Evolutionary conservation across 2,329 filamentous ascomycete genomes (phyloP).

Genomic region (Fusarium caatingaense): DNA sequence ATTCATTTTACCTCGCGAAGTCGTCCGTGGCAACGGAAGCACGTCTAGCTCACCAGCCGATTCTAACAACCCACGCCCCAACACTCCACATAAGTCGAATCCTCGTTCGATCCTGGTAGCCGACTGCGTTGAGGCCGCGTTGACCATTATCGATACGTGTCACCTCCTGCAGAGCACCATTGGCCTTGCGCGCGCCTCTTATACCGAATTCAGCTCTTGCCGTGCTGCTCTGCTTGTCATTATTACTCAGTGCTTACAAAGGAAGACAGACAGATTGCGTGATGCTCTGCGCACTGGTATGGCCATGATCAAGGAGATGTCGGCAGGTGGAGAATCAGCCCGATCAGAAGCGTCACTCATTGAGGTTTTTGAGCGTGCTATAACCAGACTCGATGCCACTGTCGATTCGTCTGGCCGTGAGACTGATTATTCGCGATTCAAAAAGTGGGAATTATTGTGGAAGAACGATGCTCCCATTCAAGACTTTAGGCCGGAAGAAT

Average conservation of each 20-base stretch:
- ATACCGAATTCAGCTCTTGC: conserved; percentile 67
- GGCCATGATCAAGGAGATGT: conserved; percentile 64
- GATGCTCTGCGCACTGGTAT: conserved; percentile 61
- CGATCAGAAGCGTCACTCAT: conserved; percentile 65
- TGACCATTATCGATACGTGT: conserved; percentile 63
- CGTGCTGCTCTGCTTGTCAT: conserved; percentile 64
- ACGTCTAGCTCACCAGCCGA: conserved; percentile 49
- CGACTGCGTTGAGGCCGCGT: conserved; percentile 64
- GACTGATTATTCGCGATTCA: conserved; percentile 63
- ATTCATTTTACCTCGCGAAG: conserved; percentile 59
- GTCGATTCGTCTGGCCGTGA: conserved; percentile 54
- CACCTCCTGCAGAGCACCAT: conserved; percentile 61
- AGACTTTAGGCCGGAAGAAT: conserved; percentile 44
- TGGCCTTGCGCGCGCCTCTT: conserved; percentile 65
- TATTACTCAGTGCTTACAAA: conserved; percentile 54
- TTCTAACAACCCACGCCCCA: conserved; percentile 44
- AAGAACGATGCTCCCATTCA: conserved; percentile 52
- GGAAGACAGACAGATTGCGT: conserved; percentile 55
- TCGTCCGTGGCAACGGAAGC: conserved; percentile 44
- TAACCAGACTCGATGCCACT: conserved; percentile 58
- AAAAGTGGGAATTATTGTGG: conserved; percentile 64
- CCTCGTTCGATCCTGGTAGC: conserved; percentile 57
- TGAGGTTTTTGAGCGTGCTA: conserved; percentile 63
- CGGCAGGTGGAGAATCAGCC: conserved; percentile 62
- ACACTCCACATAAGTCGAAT: conserved; percentile 47